A percentile compares a stretch with the other conserved stretches of the same genome.
Evolutionary conservation across 2,329 filamentous ascomycete species (phyloP).

Genomic region (Verticillium dahliae): DNA sequence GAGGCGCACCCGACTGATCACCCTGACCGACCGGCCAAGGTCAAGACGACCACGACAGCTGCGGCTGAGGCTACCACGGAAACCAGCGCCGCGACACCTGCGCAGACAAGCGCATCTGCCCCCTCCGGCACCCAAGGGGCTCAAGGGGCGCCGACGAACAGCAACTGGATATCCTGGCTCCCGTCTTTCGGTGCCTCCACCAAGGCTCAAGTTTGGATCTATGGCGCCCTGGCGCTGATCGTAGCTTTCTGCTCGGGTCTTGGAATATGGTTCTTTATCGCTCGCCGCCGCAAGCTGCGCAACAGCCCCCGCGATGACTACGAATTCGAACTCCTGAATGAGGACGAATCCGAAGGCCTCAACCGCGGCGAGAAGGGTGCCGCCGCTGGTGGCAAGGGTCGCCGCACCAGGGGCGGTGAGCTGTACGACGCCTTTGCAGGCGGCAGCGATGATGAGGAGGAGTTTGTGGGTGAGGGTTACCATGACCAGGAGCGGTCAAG

Average conservation of each 20-base stretch:
- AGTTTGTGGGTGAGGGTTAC: constrained; percentile 37
- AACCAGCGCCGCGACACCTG: constrained; percentile 14
- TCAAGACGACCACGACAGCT: constrained; percentile 25
- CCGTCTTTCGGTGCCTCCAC: constrained; percentile 86
- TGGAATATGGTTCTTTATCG: constrained; percentile 74
- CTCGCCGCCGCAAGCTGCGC: constrained; percentile 68
- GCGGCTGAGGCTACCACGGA: background rate
- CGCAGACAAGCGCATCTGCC: constrained; percentile 19
- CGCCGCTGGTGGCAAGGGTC: constrained; percentile 32
- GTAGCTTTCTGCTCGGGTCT: constrained; percentile 75
- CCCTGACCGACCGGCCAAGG: constrained; percentile 55
- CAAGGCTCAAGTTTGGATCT: constrained; percentile 89
- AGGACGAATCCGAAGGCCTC: constrained; percentile 62
- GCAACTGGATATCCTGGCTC: constrained; percentile 77
- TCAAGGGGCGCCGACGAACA: constrained; percentile 35
- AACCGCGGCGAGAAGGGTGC: constrained; percentile 37
- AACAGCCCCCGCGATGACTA: constrained; percentile 76
- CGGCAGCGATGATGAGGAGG: constrained; percentile 69
- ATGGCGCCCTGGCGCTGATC: constrained; percentile 77
- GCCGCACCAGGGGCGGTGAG: constrained; percentile 68
- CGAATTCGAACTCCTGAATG: constrained; percentile 88
- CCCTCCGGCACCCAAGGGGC: constrained; percentile 22
- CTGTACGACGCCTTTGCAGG: constrained; percentile 97
- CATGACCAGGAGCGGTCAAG: constrained; percentile 9
- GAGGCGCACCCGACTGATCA: constrained; percentile 44